phyloP scores from a whole-genome alignment of 805 yeast species.

The Wickerhamomyces chambardii region DNA sequence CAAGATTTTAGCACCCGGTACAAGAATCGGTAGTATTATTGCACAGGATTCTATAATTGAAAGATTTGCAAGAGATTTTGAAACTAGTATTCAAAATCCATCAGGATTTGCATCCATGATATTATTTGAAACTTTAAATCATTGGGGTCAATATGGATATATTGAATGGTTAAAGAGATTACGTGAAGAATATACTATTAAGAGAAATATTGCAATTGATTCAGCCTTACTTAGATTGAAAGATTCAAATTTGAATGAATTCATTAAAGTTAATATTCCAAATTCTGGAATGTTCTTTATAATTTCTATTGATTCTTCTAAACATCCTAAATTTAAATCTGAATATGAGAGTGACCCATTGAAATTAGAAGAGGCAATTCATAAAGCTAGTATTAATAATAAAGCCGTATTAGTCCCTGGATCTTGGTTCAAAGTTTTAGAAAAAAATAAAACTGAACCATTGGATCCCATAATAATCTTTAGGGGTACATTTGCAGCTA shows the following conservation, averaged over 20 bases:
- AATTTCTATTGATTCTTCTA: slow-evolving; percentile 40
- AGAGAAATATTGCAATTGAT: slow-evolving; percentile 83
- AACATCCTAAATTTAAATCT: slow-evolving; percentile 25
- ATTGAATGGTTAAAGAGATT: slow-evolving; percentile 61
- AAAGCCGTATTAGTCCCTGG: slow-evolving; percentile 59
- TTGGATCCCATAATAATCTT: slow-evolving; percentile 25
- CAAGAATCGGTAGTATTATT: slow-evolving; percentile 65
- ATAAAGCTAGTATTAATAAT: slow-evolving; percentile 41
- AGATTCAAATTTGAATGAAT: slow-evolving; percentile 20
- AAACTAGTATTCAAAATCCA: slow-evolving; percentile 65
- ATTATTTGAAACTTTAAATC: slow-evolving; percentile 44
- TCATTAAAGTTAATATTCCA: slow-evolving; percentile 42
- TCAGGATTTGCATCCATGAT: slow-evolving; percentile 66
- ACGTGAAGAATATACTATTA: slow-evolving; percentile 74
- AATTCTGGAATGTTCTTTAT: slow-evolving; percentile 77
- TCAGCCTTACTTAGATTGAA: slow-evolving; percentile 27
- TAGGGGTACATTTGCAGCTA: slow-evolving; percentile 41
- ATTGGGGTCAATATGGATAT: slow-evolving; percentile 75
- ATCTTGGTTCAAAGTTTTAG: background rate
- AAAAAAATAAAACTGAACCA: slow-evolving; percentile 2
- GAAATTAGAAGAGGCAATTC: slow-evolving; percentile 48
- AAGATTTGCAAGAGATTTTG: slow-evolving; percentile 47
- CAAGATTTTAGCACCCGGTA: slow-evolving; percentile 72
- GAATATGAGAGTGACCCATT: slow-evolving; percentile 44
- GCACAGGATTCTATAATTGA: slow-evolving; percentile 49